Base-by-base conservation (phyloP, 2,329 filamentous ascomycete species). In the Fusarium bactridioides region DNA sequence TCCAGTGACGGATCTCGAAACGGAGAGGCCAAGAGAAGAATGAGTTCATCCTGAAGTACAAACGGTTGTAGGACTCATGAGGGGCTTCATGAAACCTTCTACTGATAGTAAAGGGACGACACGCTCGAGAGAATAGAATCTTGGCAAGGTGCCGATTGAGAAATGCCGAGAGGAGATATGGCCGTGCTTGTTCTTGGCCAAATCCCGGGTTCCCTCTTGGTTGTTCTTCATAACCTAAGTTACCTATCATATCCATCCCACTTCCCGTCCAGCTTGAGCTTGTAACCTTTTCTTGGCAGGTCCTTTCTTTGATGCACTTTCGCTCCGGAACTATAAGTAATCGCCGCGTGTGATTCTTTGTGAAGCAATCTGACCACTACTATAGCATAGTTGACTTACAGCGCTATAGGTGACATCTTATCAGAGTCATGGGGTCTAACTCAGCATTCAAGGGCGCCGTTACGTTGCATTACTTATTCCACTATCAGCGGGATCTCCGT, bases 401-500 rank as follows among this genome's bases (percentile, higher is more conserved):
- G 19, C 15, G 10, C 19, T 50, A 58, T 58, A 29, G 23, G 55
- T n/a, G 35, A 10, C 27, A 25, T 25, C 23, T 21, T 15, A 25
- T 27, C 18, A 57, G n/a, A 50, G 10, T 11, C 19, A 16, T 27
- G 33, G 23, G 15, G 11, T 1, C 2, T 33, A 48, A 37, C 10
- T 48, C 11, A 25, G 8, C 9, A 10, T 25, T 18, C 8, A 10
- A 19, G 11, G 31, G 40, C 29, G 13, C 9, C 43, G 40, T n/a
- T 27, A 57, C 54, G 54, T 57, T 57, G 43, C 40, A 48, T 57
- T 33, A 33, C 31, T 33, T 33, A 33, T 33, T 33, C 31, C 31
- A 44, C 21, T 47, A 27, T 47, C 16, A 27, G 18, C 13, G 19
- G 31, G 40, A 57, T 48, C 4, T 48, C 54, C 54, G 40, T 48